phyloP scores from a whole-genome alignment of 2,329 filamentous ascomycete species.

The Colletotrichum endophyticum region DNA sequence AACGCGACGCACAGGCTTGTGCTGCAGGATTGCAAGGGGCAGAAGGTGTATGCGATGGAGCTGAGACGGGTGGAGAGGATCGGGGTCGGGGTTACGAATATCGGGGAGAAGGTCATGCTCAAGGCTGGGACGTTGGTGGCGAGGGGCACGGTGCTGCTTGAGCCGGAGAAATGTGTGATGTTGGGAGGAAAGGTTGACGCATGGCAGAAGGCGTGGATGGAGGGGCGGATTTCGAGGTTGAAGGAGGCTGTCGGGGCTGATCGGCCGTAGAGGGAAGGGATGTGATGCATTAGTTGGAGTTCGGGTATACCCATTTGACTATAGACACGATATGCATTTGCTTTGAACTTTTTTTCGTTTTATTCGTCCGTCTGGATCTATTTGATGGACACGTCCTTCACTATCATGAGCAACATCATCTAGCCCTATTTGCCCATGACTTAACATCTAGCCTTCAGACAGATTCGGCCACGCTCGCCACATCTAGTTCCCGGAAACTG shows the following conservation, averaged over 20 bases:
- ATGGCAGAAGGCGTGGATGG: conserved; percentile 79
- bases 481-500: conserved; percentile 28
- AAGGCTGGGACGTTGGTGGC: conserved; percentile 68
- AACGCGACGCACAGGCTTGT: conserved; percentile 78
- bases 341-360: not conserved
- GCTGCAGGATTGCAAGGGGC: conserved; percentile 79
- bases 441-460: not conserved
- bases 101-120: conserved; percentile 84
- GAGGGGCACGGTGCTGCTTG: conserved; percentile 79
- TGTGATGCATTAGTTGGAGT: conserved; percentile 1
- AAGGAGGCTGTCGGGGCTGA: conserved; percentile 60
- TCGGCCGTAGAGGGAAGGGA: not conserved
- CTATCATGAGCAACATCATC: not conserved
- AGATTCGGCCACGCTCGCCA: not conserved
- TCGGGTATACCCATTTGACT: conserved; percentile 7
- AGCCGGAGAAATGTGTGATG: conserved; percentile 69
- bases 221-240: conserved; percentile 72
- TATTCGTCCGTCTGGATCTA: not conserved
- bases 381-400: not conserved
- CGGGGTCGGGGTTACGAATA: conserved; percentile 66
- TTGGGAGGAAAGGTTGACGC: conserved; percentile 88
- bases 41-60: conserved; percentile 75
- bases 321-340: not conserved
- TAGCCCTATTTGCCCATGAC: not conserved
- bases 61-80: conserved; percentile 69